Base-by-base conservation (phyloP, 2,329 filamentous ascomycete genomes). In the Claviceps sp. region DNA sequence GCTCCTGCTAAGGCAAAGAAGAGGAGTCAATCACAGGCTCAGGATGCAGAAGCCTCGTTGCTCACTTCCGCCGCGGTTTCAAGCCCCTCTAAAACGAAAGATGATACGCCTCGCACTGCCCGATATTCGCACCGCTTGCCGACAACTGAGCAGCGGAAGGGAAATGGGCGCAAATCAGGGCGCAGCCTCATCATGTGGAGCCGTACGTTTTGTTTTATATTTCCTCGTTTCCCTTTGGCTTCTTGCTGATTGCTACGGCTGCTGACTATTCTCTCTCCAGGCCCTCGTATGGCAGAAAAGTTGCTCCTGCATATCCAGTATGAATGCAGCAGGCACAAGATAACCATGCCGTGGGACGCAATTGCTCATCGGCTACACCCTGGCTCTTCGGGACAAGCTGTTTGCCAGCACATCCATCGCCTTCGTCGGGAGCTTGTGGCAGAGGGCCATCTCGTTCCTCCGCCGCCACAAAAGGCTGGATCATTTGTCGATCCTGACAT, bases 281-380 rank as follows among this genome's bases (percentile, higher is more conserved):
- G 70, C 1, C 66, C 70, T 9, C 67, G 71, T 9, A 75, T 75
- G 70, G 60, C 64, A 0, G 72, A 75, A 40, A 75, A 74, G 57
- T 56, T 73, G 0, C 52, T 74, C 0, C 60, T 74, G 0, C 59
- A 67, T 51, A 55, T 73, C 0, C 60, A 68, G 11, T 74, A 71
- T 37, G 72, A 74, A 56, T 66, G 61, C 38, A 52, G 54, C 13
- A 56, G 63, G 5, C 56, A 62, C 47, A 62, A 61, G 30, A 57
- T 67, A 24, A 58, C 63, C 1, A 11, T 73, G 0, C 69, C 70
- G 0, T 73, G 69, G 69, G 65, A 70, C 14, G 50, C 57, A 0
- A 63, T 72, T 43, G 70, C 70, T 24, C 67, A 72, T 48, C 64
- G 70, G 1, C 59, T 73, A 16, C 66, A 67, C 7, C 69, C 70